A percentile compares a stretch with the other conserved stretches of the same genome.
Evolutionary conservation across 2,329 filamentous ascomycete species (phyloP).

Genomic region (Pseudopithomyces chartarum): DNA sequence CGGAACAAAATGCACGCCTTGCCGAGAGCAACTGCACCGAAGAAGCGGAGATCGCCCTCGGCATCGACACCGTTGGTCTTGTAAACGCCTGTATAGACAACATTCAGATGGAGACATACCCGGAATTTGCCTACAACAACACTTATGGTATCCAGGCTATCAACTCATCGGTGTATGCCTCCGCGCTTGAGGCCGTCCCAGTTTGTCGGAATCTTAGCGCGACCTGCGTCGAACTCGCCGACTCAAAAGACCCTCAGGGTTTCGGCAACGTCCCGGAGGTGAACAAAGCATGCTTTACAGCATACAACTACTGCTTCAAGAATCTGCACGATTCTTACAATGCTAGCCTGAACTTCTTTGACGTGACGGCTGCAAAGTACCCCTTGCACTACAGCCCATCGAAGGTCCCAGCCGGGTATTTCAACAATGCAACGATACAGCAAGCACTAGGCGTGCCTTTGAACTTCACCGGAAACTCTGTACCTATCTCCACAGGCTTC

Average conservation of each 20-base stretch:
- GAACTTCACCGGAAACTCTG: slow-evolving; percentile 49
- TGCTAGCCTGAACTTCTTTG: slow-evolving; percentile 55
- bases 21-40: slow-evolving; percentile 30
- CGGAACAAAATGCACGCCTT: slow-evolving; percentile 59
- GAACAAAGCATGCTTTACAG: slow-evolving; percentile 46
- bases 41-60: slow-evolving; percentile 33
- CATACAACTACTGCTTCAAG: slow-evolving; percentile 49
- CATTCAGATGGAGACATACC: slow-evolving; percentile 51
- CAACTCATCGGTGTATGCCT: slow-evolving; percentile 50
- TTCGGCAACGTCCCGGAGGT: slow-evolving; percentile 32
- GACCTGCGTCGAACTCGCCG: slow-evolving; percentile 52
- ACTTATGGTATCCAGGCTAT: slow-evolving; percentile 58
- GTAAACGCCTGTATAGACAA: slow-evolving; percentile 60
- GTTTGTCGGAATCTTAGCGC: slow-evolving; percentile 59
- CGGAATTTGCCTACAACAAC: slow-evolving; percentile 58
- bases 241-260: slow-evolving; percentile 54
- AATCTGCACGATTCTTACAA: slow-evolving; percentile 50
- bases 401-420: slow-evolving; percentile 55
- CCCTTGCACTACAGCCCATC: slow-evolving; percentile 11
- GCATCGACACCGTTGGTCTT: slow-evolving; percentile 57
- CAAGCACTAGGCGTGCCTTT: slow-evolving; percentile 61
- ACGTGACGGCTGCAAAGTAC: slow-evolving; percentile 52
- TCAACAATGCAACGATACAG: slow-evolving; percentile 61
- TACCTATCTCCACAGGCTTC: slow-evolving; percentile 8
- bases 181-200: slow-evolving; percentile 43